phyloP scores from a whole-genome alignment of 768 basidiomycete species.

The Serendipita sp. region DNA sequence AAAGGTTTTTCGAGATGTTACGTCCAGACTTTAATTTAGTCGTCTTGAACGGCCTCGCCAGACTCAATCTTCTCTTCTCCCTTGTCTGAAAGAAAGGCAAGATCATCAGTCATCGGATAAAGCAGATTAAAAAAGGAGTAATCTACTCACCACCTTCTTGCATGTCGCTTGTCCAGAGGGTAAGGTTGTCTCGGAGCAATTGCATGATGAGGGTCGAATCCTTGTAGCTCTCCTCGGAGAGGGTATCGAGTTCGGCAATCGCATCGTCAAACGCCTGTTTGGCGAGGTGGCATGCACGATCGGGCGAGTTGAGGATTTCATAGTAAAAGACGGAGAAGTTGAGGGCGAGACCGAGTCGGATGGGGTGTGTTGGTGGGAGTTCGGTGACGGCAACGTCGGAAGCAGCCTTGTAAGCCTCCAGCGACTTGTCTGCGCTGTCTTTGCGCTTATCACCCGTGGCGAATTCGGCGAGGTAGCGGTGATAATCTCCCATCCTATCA shows the following conservation, averaged over 20 bases:
- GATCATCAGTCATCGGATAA: conserved; percentile 8
- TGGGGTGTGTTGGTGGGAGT: conserved; percentile 90
- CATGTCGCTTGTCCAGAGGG: conserved; percentile 97
- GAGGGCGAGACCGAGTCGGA: conserved; percentile 93
- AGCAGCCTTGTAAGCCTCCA: conserved; percentile 94
- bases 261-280: conserved; percentile 99
- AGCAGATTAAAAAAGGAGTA: background rate
- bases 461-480: conserved; percentile 97
- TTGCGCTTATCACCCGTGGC: conserved; percentile 96
- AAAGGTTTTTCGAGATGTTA: background rate
- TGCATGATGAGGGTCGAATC: conserved; percentile 97
- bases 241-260: conserved; percentile 95
- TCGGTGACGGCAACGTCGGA: conserved; percentile 94
- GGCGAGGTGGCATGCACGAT: conserved; percentile 95
- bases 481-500: conserved; percentile 94
- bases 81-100: conserved; percentile 37
- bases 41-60: conserved; percentile 25
- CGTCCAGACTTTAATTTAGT: background rate
- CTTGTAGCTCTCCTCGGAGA: conserved; percentile 98
- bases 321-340: conserved; percentile 99
- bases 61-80: conserved; percentile 56
- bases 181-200: conserved; percentile 90
- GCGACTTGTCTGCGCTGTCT: conserved; percentile 91
- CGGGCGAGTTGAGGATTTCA: conserved; percentile 96
- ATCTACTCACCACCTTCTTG: conserved; percentile 61